Percentiles rank a stretch among this genome's conserved stretches.
Conservation (phyloP, 805 yeast species). For the Candida sphagnicola region DNA sequence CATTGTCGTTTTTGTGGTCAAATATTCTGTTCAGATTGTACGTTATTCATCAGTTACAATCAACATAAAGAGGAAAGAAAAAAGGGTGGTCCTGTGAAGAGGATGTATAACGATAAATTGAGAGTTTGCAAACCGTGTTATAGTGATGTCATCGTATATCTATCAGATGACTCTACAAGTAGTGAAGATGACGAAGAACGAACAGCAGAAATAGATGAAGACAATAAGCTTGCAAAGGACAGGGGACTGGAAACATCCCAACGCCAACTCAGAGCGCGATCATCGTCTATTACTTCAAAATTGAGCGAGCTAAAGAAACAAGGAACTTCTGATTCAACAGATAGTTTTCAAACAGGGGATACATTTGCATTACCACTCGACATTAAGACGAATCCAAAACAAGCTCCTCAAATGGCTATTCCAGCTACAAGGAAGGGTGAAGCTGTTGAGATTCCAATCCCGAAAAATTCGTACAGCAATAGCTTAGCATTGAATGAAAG, state of each 20-base stretch:
- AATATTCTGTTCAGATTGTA: conserved; percentile 84
- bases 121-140: conserved; percentile 77
- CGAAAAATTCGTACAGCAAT: conserved; percentile 19
- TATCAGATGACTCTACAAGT: conserved; percentile 62
- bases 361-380: conserved; percentile 3
- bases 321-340: conserved; percentile 1
- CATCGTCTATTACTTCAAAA: conserved; percentile 1
- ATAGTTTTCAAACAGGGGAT: not conserved
- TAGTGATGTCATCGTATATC: conserved; percentile 61
- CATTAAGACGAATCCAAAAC: conserved; percentile 18
- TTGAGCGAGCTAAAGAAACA: conserved; percentile 2
- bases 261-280: conserved; percentile 11
- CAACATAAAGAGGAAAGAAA: conserved; percentile 38
- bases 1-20: conserved; percentile 97
- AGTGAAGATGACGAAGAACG: conserved; percentile 29
- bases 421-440: conserved; percentile 81
- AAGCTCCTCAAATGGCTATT: conserved; percentile 60
- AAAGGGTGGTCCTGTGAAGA: conserved; percentile 16
- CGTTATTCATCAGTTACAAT: conserved; percentile 62
- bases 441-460: conserved; percentile 63
- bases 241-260: conserved; percentile 17
- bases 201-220: conserved; percentile 14
- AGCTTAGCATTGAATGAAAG: conserved; percentile 4
- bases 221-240: conserved; percentile 3
- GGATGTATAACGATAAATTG: conserved; percentile 61